Percentiles rank a stretch among this genome's conserved stretches.
These are phyloP conservation scores for Carallia brachiata DNA, from an alignment of 345 rosid genomes.

Conservation along the genomic window DNA sequence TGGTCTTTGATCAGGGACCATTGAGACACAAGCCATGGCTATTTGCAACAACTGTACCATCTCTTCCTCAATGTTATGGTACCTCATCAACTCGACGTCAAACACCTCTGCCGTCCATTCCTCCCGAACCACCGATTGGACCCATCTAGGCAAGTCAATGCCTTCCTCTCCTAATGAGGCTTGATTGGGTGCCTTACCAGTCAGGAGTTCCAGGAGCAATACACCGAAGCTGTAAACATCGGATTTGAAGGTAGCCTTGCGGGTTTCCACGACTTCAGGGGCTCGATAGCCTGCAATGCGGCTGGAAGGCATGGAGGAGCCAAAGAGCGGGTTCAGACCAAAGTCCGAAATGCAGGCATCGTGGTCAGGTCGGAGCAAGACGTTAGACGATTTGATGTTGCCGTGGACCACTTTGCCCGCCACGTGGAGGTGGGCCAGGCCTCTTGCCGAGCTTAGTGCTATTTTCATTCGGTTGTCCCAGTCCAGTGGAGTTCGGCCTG, in stretches of 20 bases:
- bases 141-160: conserved; percentile 93
- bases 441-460: conserved; percentile 71
- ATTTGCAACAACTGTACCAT: conserved; percentile 95
- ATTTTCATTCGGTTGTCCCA: conserved; percentile 87
- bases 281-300: conserved; percentile 90
- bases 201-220: conserved; percentile 67
- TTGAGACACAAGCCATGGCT: conserved; percentile 87
- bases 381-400: conserved; percentile 86
- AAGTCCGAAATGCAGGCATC: conserved; percentile 69
- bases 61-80: conserved; percentile 90
- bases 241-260: conserved; percentile 70
- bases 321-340: conserved; percentile 82
- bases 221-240: conserved; percentile 96
- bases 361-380: conserved; percentile 68
- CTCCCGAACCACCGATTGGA: conserved; percentile 90
- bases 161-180: conserved; percentile 96
- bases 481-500: conserved; percentile 84
- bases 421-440: conserved; percentile 69
- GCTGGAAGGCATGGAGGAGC: conserved; percentile 54
- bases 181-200: conserved; percentile 93
- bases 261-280: conserved; percentile 75
- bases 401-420: conserved; percentile 75
- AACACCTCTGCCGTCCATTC: conserved; percentile 99
- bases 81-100: conserved; percentile 85
- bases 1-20: conserved; percentile 87